Percentiles rank a stretch among this genome's conserved stretches.
Evolutionary conservation across 1,139 yeast genomes (phyloP).

Genomic region (Saccharomycopsis hybrid): DNA sequence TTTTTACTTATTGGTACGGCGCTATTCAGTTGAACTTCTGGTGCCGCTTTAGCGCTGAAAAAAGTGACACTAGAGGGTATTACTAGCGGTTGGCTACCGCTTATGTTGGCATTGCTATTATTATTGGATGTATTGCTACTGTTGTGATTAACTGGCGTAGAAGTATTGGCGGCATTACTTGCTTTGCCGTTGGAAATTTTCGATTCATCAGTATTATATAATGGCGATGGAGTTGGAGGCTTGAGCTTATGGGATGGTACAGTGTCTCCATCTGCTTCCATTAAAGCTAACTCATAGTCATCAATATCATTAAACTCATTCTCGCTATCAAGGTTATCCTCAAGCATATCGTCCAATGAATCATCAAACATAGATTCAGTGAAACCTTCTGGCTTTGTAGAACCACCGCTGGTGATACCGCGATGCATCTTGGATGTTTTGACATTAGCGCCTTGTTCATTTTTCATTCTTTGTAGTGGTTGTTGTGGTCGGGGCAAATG

Average conservation of each 20-base stretch:
- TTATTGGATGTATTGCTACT: not conserved
- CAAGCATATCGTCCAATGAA: conserved; percentile 19
- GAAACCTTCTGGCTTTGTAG: conserved; percentile 2
- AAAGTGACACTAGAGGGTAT: conserved; percentile 36
- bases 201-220: not conserved
- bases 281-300: conserved; percentile 19
- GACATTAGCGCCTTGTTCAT: too few species aligned
- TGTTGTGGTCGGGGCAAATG: too few species aligned
- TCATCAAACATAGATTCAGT: conserved; percentile 18
- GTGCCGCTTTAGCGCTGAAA: conserved; percentile 56
- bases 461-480: too few species aligned
- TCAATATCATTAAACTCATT: conserved; percentile 17
- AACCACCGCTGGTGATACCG: not conserved
- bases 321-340: conserved; percentile 16
- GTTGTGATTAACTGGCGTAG: not conserved
- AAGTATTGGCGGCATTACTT: not conserved
- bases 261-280: conserved; percentile 19
- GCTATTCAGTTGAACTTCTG: conserved; percentile 40
- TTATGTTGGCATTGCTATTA: too few species aligned
- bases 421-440: too few species aligned
- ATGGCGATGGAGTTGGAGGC: conserved; percentile 5
- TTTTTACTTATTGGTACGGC: conserved; percentile 34
- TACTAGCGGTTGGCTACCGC: too few species aligned
- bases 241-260: conserved; percentile 4
- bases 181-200: not conserved